These are phyloP conservation scores for Cyberlindnera euphorbiiphila DNA, from an alignment of 805 yeast genomes.

Conservation along the genomic window DNA sequence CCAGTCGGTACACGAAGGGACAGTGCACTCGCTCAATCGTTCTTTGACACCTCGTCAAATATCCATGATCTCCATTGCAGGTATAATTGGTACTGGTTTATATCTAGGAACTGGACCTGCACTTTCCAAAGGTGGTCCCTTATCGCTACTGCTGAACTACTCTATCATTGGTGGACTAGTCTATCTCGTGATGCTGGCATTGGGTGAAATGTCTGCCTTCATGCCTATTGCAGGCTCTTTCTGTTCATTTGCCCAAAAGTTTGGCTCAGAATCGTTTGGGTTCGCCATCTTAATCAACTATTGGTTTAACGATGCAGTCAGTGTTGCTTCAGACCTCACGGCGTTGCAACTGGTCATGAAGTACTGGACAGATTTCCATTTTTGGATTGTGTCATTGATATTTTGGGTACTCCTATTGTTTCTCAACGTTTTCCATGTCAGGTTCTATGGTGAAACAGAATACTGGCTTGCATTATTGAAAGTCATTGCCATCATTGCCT, in stretches of 20 bases:
- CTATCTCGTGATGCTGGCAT: slow-evolving; percentile 52
- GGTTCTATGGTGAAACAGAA: slow-evolving; percentile 58
- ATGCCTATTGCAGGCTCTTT: slow-evolving; percentile 56
- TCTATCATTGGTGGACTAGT: slow-evolving; percentile 51
- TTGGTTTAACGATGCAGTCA: slow-evolving; percentile 36
- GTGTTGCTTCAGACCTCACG: slow-evolving; percentile 53
- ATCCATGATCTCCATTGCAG: slow-evolving; percentile 76
- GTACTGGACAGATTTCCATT: slow-evolving; percentile 49
- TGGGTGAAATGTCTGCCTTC: slow-evolving; percentile 59
- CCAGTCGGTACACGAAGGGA: slow-evolving; percentile 6
- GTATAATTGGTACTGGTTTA: slow-evolving; percentile 76
- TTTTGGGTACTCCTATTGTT: slow-evolving; percentile 45
- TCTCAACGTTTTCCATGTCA: slow-evolving; percentile 48
- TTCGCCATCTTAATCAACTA: slow-evolving; percentile 35
- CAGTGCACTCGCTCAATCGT: slow-evolving; percentile 27
- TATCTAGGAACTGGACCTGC: slow-evolving; percentile 51
- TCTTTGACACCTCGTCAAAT: slow-evolving; percentile 45
- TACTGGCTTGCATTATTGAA: slow-evolving; percentile 64
- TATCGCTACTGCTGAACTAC: slow-evolving; percentile 20
- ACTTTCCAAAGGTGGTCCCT: slow-evolving; percentile 41
- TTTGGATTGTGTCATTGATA: slow-evolving; percentile 52
- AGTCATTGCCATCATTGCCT: slow-evolving; percentile 55
- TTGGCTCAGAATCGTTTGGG: slow-evolving; percentile 49
- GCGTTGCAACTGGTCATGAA: slow-evolving; percentile 52
- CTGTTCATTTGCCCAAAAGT: slow-evolving; percentile 48